phyloP scores from a whole-genome alignment of 108 stramenopile species.

The Discostella stelligeroides region DNA sequence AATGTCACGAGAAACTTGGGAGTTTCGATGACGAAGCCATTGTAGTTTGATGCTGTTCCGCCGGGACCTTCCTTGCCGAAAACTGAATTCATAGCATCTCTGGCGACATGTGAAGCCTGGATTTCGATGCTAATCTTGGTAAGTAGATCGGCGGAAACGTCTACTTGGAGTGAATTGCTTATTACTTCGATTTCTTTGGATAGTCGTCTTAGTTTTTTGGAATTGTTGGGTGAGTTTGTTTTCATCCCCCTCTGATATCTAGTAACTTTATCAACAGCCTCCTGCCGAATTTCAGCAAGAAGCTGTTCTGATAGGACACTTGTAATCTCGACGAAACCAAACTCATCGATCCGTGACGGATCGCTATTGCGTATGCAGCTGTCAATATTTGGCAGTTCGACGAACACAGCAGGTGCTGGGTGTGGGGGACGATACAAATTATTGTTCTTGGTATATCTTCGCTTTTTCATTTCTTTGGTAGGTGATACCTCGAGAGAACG shows the following conservation, averaged over 20 bases:
- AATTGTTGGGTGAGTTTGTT: background rate
- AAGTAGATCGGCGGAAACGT: conserved; percentile 4
- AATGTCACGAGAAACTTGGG: conserved; percentile 16
- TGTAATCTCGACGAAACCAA: conserved; percentile 19
- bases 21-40: conserved; percentile 27
- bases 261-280: conserved; percentile 10
- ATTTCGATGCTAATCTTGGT: background rate
- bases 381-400: background rate
- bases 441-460: too few relatives aligned
- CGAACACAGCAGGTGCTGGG: background rate
- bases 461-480: conserved; percentile 3
- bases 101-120: background rate
- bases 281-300: background rate
- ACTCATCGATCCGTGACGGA: conserved; percentile 13
- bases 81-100: background rate
- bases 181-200: conserved; percentile 6
- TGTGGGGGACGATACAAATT: background rate
- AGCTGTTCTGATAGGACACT: conserved; percentile 2
- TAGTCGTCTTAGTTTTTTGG: background rate
- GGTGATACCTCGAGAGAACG: conserved; percentile 18
- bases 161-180: conserved; percentile 22
- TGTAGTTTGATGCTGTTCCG: conserved; percentile 14
- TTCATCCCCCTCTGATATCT: background rate
- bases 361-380: conserved; percentile 19
- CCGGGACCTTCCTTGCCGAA: conserved; percentile 7